Conservation (phyloP, 108 stramenopile genomes). For the Cylindrotheca closterium region DNA sequence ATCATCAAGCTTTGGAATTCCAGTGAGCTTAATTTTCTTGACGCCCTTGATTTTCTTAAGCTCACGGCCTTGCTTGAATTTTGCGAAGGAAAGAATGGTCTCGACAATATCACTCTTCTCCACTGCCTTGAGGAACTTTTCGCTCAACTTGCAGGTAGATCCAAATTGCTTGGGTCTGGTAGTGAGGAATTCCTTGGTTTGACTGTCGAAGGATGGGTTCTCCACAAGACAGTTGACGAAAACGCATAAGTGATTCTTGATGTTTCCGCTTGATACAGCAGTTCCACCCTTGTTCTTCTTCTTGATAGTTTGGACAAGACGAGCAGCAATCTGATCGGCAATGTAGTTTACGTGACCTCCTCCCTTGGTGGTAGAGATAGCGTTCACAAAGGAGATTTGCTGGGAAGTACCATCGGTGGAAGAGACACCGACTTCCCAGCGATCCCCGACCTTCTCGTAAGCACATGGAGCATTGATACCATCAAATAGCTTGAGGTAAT, state of each 20-base stretch:
- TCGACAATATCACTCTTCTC: constrained; percentile 94
- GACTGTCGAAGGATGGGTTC: constrained; percentile 97
- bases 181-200: constrained; percentile 97
- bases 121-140: constrained; percentile 84
- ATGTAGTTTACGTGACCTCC: constrained; percentile 93
- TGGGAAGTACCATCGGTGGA: constrained; percentile 84
- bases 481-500: constrained; percentile 91
- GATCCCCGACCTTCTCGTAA: constrained; percentile 83
- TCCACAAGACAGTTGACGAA: constrained; percentile 97
- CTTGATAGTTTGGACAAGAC: constrained; percentile 57
- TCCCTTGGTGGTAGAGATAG: constrained; percentile 96
- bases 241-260: constrained; percentile 95
- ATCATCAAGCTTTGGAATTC: constrained; percentile 94
- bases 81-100: constrained; percentile 73
- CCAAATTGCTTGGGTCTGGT: constrained; percentile 80
- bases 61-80: constrained; percentile 88
- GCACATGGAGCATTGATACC: constrained; percentile 78
- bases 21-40: constrained; percentile 93
- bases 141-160: constrained; percentile 63
- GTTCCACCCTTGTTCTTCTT: constrained; percentile 95
- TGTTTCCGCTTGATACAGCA: constrained; percentile 84
- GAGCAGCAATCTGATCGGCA: constrained; percentile 82
- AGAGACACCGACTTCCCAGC: constrained; percentile 96
- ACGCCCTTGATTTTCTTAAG: constrained; percentile 91
- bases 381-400: constrained; percentile 98